Conservation (phyloP, 495 filamentous ascomycete species). For the Penicillium simplicissimum region DNA sequence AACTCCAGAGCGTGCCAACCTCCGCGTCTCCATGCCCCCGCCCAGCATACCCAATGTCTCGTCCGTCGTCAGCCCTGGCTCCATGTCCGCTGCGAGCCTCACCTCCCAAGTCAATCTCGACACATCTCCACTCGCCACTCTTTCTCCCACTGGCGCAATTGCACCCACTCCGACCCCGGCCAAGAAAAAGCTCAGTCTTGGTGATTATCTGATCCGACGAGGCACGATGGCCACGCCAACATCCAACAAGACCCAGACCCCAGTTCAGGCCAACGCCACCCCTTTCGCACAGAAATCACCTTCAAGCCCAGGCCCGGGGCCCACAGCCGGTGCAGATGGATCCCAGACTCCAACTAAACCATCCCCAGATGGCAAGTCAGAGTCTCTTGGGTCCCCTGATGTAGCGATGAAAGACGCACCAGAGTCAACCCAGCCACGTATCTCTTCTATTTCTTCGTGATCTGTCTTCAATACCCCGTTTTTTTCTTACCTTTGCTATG, state of each 20-base stretch:
- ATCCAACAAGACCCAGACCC: constrained; percentile 37
- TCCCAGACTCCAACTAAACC: constrained; percentile 20
- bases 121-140: constrained; percentile 21
- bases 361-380: constrained; percentile 21
- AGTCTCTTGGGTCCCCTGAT: constrained; percentile 26
- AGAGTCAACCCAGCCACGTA: constrained; percentile 28
- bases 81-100: constrained; percentile 31
- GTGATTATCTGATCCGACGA: constrained; percentile 60
- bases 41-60: constrained; percentile 22
- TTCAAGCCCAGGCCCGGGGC: constrained; percentile 19
- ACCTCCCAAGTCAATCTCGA: constrained; percentile 39
- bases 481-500: constrained; percentile 4
- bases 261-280: constrained; percentile 25
- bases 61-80: constrained; percentile 35
- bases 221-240: constrained; percentile 43
- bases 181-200: constrained; percentile 68
- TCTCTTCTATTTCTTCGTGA: constrained; percentile 34
- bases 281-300: constrained; percentile 30
- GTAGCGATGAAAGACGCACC: constrained; percentile 38
- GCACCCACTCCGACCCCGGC: constrained; percentile 56
- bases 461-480: constrained; percentile 8
- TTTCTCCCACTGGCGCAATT: constrained; percentile 30
- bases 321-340: constrained; percentile 13
- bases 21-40: constrained; percentile 45
- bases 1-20: constrained; percentile 30